Percentiles rank a stretch among this genome's conserved stretches.
phyloP scores from a whole-genome alignment of 23 red algal species.

The Gracilaria gracilis region DNA sequence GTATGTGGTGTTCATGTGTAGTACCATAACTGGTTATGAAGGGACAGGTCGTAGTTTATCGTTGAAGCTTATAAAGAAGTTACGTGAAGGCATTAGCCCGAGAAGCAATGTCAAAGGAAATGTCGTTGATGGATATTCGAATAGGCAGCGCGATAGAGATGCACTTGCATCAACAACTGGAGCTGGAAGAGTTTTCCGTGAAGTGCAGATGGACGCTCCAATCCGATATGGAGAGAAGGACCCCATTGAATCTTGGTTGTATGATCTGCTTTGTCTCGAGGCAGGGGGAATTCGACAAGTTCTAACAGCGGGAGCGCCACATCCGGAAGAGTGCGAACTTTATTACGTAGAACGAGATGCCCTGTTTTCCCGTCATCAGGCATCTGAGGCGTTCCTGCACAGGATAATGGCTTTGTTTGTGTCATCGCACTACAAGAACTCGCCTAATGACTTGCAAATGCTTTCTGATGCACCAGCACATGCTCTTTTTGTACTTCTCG shows the following conservation, averaged over 20 bases:
- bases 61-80: slow-evolving; percentile 91
- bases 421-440: slow-evolving; percentile 97
- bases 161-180: slow-evolving; percentile 16
- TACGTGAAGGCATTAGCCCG: slow-evolving; percentile 55
- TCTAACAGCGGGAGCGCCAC: slow-evolving; percentile 74
- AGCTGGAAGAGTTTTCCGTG: slow-evolving; percentile 79
- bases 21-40: slow-evolving; percentile 95
- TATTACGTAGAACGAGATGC: slow-evolving; percentile 92
- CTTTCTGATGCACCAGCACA: slow-evolving; percentile 92
- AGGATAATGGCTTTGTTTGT: slow-evolving; percentile 94
- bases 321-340: slow-evolving; percentile 89
- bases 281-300: slow-evolving; percentile 64
- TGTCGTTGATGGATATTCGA: slow-evolving; percentile 28
- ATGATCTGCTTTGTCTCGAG: slow-evolving; percentile 91
- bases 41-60: slow-evolving; percentile 96
- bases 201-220: slow-evolving; percentile 87
- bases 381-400: slow-evolving; percentile 90
- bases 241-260: slow-evolving; percentile 96
- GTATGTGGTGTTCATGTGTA: slow-evolving; percentile 92
- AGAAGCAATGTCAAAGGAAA: background rate
- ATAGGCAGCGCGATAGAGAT: slow-evolving; percentile 34
- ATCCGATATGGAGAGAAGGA: slow-evolving; percentile 92
- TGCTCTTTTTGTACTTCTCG: slow-evolving; percentile 93
- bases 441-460: slow-evolving; percentile 97
- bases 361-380: slow-evolving; percentile 83